phyloP scores from a whole-genome alignment of 768 basidiomycete genomes.

The Panellus pusillus region DNA sequence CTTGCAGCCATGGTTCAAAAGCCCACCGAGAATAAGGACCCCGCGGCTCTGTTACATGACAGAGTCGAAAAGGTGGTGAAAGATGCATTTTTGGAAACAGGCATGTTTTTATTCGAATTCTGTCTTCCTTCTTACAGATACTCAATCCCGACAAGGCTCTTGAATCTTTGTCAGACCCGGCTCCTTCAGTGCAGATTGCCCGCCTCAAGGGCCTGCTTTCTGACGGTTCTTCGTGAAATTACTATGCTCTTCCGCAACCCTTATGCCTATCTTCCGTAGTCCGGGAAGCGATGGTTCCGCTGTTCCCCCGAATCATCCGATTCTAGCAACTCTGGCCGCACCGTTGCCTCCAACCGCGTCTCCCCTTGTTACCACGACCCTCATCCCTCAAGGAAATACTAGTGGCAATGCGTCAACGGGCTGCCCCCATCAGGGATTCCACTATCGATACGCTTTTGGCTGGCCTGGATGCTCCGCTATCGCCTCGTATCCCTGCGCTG shows the following conservation, averaged over 20 bases:
- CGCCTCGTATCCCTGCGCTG: conserved; percentile 10
- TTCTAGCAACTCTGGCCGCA: conserved; percentile 52
- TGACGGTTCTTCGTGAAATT: conserved; percentile 6
- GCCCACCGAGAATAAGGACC: conserved; percentile 1
- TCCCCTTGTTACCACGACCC: conserved; percentile 58
- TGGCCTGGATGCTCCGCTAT: conserved; percentile 33
- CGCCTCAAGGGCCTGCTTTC: conserved; percentile 43
- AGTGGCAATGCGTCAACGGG: conserved; percentile 53
- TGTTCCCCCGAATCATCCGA: conserved; percentile 58
- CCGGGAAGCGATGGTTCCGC: conserved; percentile 42
- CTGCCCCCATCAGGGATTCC: conserved; percentile 65
- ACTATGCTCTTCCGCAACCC: background rate
- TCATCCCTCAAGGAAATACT: conserved; percentile 57
- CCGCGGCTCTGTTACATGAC: conserved; percentile 28
- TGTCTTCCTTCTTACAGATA: background rate
- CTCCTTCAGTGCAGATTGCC: conserved; percentile 57
- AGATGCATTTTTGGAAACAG: conserved; percentile 74
- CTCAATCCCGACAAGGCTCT: conserved; percentile 43
- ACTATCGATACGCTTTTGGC: conserved; percentile 46
- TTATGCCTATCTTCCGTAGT: conserved; percentile 49
- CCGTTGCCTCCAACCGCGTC: conserved; percentile 69
- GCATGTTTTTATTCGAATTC: conserved; percentile 42
- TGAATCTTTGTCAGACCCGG: conserved; percentile 54
- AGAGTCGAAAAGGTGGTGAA: conserved; percentile 57
- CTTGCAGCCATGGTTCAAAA: conserved; percentile 55